These are phyloP conservation scores for Candida sanyaensis DNA, from an alignment of 1,139 yeast genomes.

Conservation along the genomic window DNA sequence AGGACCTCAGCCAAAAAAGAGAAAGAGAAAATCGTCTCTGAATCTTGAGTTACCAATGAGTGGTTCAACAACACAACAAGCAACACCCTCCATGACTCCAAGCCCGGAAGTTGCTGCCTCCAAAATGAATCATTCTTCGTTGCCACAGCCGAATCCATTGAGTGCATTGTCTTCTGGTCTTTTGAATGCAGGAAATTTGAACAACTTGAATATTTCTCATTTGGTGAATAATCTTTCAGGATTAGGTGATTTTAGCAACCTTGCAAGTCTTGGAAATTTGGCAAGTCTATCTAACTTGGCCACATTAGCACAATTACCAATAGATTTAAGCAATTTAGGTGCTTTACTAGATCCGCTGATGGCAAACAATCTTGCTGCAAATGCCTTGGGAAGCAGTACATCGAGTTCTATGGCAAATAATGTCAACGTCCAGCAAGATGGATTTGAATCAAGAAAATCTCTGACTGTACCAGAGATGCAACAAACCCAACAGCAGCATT, in stretches of 20 bases:
- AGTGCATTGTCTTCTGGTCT: conserved; percentile 19
- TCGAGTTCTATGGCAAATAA: conserved; percentile 3
- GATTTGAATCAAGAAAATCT: neutral
- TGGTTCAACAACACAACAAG: conserved; percentile 20
- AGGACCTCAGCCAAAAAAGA: conserved; percentile 7
- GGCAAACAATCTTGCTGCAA: conserved; percentile 9
- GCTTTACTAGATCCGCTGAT: conserved; percentile 27
- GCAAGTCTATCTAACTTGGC: conserved; percentile 46
- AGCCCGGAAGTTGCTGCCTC: conserved; percentile 13
- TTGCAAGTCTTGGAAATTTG: conserved; percentile 38
- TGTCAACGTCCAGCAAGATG: neutral
- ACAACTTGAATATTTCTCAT: conserved; percentile 46
- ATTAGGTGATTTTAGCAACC: conserved; percentile 19
- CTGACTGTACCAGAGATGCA: neutral
- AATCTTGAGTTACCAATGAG: neutral
- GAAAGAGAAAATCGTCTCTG: conserved; percentile 9
- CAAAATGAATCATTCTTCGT: neutral
- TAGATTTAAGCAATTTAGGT: conserved; percentile 41
- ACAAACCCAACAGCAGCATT: neutral
- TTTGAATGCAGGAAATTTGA: conserved; percentile 46
- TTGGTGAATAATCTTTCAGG: conserved; percentile 46
- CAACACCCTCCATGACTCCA: conserved; percentile 23
- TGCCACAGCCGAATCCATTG: conserved; percentile 14
- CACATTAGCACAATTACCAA: conserved; percentile 46
- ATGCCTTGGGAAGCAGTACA: conserved; percentile 1